Evolutionary conservation across 1,139 yeast species (phyloP).

Genomic region (Candida neerlandica): DNA sequence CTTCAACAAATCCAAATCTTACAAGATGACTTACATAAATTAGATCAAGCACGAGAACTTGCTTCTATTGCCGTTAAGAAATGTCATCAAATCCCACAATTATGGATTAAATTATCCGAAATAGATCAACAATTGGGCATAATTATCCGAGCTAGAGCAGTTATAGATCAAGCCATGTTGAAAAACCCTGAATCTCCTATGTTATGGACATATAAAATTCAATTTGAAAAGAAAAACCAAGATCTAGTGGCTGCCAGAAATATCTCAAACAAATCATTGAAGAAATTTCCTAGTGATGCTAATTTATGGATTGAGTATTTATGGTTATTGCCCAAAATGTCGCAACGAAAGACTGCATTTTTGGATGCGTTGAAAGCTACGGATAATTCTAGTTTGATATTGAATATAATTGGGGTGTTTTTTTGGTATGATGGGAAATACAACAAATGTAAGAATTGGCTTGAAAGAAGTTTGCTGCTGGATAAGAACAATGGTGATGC

Average conservation of each 20-base stretch:
- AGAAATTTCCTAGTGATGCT: conserved; percentile 60
- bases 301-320: conserved; percentile 65
- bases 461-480: conserved; percentile 62
- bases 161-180: conserved; percentile 67
- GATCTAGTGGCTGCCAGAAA: conserved; percentile 58
- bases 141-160: conserved; percentile 66
- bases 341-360: conserved; percentile 64
- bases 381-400: conserved; percentile 58
- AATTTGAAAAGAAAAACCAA: conserved; percentile 55
- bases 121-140: conserved; percentile 49
- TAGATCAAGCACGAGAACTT: conserved; percentile 48
- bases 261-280: conserved; percentile 61
- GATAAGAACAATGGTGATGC: conserved; percentile 68
- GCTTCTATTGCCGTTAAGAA: conserved; percentile 52
- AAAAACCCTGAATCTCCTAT: conserved; percentile 50
- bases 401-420: conserved; percentile 65
- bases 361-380: conserved; percentile 75
- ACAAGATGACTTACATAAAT: conserved; percentile 26
- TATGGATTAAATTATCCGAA: conserved; percentile 63
- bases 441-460: conserved; percentile 72
- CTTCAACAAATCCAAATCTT: conserved; percentile 63
- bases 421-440: conserved; percentile 72
- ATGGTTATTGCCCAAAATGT: conserved; percentile 49
- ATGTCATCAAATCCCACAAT: conserved; percentile 41
- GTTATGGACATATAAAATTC: conserved; percentile 61